Evolutionary conservation across 2,329 filamentous ascomycete genomes (phyloP).

Genomic region (Aspergillus cejpii): DNA sequence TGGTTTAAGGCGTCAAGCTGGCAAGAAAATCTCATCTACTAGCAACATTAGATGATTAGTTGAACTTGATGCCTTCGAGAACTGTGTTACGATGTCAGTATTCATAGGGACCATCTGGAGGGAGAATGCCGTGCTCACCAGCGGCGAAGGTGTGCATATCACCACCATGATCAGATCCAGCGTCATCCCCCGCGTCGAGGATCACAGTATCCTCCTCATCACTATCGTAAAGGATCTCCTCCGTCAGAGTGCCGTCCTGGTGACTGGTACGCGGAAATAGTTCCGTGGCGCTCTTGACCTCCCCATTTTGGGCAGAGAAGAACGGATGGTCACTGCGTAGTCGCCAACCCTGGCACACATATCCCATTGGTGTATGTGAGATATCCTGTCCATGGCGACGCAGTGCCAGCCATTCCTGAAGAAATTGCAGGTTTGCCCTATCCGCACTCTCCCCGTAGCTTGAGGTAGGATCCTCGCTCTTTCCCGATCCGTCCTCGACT

Average conservation of each 20-base stretch:
- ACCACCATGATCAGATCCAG: background rate
- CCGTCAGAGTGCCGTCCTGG: background rate
- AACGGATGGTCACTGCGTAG: conserved; percentile 26
- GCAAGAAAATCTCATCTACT: too few species aligned
- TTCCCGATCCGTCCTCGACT: conserved; percentile 1
- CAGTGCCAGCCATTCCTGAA: conserved; percentile 32
- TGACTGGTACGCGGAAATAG: background rate
- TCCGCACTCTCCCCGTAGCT: background rate
- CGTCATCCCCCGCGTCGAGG: background rate
- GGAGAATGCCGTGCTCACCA: background rate
- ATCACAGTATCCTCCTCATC: background rate
- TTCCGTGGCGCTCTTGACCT: background rate
- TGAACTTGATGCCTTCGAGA: too few species aligned
- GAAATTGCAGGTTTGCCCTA: conserved; percentile 9
- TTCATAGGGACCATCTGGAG: too few species aligned
- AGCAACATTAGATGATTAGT: too few species aligned
- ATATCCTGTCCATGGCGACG: conserved; percentile 33
- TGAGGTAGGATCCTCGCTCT: background rate
- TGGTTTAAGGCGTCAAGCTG: too few species aligned
- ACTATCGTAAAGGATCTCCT: background rate
- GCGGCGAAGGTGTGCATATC: background rate
- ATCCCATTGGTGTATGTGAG: conserved; percentile 32
- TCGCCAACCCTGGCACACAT: conserved; percentile 27
- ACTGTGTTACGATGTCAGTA: too few species aligned
- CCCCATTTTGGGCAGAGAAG: conserved; percentile 11